Evolutionary conservation across 2,329 filamentous ascomycete genomes (phyloP).

Genomic region (Exophiala sideris): DNA sequence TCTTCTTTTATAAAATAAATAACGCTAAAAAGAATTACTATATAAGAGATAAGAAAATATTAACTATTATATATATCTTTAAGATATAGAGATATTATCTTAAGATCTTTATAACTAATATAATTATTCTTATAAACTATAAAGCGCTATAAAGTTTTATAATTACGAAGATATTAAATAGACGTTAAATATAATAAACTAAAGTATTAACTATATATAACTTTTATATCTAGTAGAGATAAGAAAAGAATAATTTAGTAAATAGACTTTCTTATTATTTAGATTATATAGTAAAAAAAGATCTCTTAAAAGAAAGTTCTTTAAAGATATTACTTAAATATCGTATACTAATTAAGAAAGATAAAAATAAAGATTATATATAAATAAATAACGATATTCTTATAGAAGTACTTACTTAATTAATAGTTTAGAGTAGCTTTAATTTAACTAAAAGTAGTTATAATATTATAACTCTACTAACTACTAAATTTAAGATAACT

Average conservation of each 20-base stretch:
- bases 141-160: constrained; percentile 33
- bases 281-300: not conserved
- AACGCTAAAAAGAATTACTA: constrained; percentile 7
- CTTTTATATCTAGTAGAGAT: no score
- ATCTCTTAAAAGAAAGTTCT: not conserved
- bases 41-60: constrained; percentile 13
- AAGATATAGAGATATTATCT: constrained; percentile 30
- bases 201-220: constrained; percentile 23
- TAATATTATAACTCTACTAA: not conserved
- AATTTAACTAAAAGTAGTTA: not conserved
- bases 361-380: not conserved
- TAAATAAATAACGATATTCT: not conserved
- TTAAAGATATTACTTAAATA: no score
- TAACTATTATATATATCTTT: constrained; percentile 26
- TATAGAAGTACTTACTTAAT: not conserved
- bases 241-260: no score
- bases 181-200: constrained; percentile 29
- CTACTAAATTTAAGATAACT: not conserved
- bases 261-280: no score
- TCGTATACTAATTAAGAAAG: no score
- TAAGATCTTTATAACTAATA: constrained; percentile 10
- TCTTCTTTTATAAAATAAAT: constrained; percentile 9
- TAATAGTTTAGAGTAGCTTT: not conserved
- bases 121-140: constrained; percentile 22
- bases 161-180: no score